Evolutionary conservation across 768 basidiomycete genomes (phyloP), one percentile per base, ranked within the genome.

Genomic region (Rhizopogon rudus): DNA sequence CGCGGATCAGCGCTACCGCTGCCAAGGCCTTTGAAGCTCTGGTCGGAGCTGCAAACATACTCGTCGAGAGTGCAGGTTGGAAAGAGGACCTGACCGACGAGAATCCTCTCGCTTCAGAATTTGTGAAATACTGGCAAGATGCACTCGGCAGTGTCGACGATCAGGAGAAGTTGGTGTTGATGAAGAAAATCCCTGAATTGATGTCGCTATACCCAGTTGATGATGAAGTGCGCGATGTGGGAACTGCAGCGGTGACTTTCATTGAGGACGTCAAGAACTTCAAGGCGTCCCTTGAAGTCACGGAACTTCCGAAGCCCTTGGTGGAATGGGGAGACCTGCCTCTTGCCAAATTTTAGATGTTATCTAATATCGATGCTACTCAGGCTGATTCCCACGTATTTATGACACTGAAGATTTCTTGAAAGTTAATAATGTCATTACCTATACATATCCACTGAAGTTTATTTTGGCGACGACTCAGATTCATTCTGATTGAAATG

Each of bases 251-350:
- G 29, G 87, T 81, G 6, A 79, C 79, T 8, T 81, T 79, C 60
- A 81, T 96, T 53, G 69, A 86, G 55, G 86, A 93, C 63, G 65
- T 83, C 33, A 74, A 80, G 56, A 71, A 68, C 28, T 93, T 93
- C 77, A 91, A 82, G 69, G 76, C 78, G 29, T 68, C 75, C 8
- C 69, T 95, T 50, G 65, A 67, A 41, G 68, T 77, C 16, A 80
- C 87, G 4, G 75, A 77, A 28, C 77, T 78, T 57, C 81, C 88
- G n/a, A 76, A 76, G 40, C 84, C 91, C 2, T 73, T 93, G 60
- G 85, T 84, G 1, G 71, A 83, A 50, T 91, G 88, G 88, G 81
- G 80, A 35, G 90, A 91, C 71, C 73, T 89, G 52, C 87, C 87
- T 17, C 66, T 71, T 6, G 67, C 86, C 2, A 84, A 77, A 58